A percentile compares a stretch with the other conserved stretches of the same genome.
phyloP scores from a whole-genome alignment of 768 basidiomycete genomes.

The Auriscalpium vulgare region DNA sequence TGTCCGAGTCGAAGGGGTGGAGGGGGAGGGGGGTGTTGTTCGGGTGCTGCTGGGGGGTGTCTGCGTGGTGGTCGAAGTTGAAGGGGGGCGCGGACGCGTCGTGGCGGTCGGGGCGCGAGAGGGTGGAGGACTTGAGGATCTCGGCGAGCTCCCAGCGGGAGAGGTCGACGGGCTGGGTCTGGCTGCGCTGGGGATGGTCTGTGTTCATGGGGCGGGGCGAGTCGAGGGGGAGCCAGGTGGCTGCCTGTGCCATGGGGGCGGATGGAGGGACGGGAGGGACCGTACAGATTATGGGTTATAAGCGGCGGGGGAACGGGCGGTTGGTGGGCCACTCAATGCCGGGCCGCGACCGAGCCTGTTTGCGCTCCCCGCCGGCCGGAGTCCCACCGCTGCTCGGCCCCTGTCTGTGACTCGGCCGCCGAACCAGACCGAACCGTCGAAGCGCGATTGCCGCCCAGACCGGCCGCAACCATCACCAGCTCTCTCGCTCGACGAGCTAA shows the following conservation, averaged over 20 bases:
- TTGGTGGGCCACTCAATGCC: background rate
- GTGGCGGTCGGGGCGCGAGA: conserved; percentile 33
- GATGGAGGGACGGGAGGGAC: conserved; percentile 6
- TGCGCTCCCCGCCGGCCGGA: too few species aligned
- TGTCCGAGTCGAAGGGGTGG: conserved; percentile 32
- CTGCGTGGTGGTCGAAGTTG: conserved; percentile 42
- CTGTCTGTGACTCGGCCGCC: too few species aligned
- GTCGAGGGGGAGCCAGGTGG: conserved; percentile 9
- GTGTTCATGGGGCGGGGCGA: conserved; percentile 6
- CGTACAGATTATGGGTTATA: conserved; percentile 1
- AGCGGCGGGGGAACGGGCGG: conserved; percentile 5
- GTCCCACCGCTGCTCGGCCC: too few species aligned
- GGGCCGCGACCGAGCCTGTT: too few species aligned
- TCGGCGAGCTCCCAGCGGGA: conserved; percentile 35
- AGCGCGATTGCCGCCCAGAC: too few species aligned
- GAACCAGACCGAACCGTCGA: too few species aligned
- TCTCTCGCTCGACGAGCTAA: too few species aligned
- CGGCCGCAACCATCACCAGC: too few species aligned
- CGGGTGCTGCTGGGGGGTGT: conserved; percentile 42
- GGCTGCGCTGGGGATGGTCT: conserved; percentile 22
- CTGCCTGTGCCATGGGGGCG: conserved; percentile 9
- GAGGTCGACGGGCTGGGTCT: conserved; percentile 28
- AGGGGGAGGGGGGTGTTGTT: conserved; percentile 23
- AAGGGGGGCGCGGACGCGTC: conserved; percentile 36
- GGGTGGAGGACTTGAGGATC: conserved; percentile 34